Conservation (phyloP, 768 basidiomycete species). For the Aureoboletus auriporus region DNA sequence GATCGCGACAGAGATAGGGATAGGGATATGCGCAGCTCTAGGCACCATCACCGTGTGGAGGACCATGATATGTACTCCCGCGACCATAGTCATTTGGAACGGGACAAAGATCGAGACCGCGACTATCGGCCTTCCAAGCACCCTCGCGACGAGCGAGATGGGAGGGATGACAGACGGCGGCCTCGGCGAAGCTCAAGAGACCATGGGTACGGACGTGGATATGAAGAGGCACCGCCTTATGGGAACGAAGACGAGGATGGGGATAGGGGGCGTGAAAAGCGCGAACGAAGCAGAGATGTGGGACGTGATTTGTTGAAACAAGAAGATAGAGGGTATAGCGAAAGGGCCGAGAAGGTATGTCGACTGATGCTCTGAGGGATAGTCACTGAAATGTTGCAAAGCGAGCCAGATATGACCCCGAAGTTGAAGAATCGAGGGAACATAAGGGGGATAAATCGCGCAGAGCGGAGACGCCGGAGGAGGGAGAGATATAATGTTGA, state of each 20-base stretch:
- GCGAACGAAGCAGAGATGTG: constrained; percentile 46
- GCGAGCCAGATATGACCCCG: constrained; percentile 53
- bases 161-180: constrained; percentile 45
- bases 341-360: constrained; percentile 65
- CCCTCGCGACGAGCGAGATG: constrained; percentile 54
- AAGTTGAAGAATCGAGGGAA: constrained; percentile 42
- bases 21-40: constrained; percentile 32
- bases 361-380: not conserved
- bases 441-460: constrained; percentile 36
- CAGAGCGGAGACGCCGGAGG: constrained; percentile 78
- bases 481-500: constrained; percentile 69
- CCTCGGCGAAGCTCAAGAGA: constrained; percentile 40
- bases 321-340: constrained; percentile 48
- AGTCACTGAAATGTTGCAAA: constrained; percentile 24
- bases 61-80: constrained; percentile 30
- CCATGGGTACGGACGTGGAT: constrained; percentile 37
- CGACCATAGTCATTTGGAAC: constrained; percentile 30
- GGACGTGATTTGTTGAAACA: constrained; percentile 32
- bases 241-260: constrained; percentile 38
- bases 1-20: constrained; percentile 44
- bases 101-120: constrained; percentile 37
- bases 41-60: constrained; percentile 34
- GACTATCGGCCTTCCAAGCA: constrained; percentile 44
- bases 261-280: constrained; percentile 31
- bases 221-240: constrained; percentile 45